Base-by-base conservation (phyloP, 169 alveolate species). In the Hepatocystis sp. region DNA sequence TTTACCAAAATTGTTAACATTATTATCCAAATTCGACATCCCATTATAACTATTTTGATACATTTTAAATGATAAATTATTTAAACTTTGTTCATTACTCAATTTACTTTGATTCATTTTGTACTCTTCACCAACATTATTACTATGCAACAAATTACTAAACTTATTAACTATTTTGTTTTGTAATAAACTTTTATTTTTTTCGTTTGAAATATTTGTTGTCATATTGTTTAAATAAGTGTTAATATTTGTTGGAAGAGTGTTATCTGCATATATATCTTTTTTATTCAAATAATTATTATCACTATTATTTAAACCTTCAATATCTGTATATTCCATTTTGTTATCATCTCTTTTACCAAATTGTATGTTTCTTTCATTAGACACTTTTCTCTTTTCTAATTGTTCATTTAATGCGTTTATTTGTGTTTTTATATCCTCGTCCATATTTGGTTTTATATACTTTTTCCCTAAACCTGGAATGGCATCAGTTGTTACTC, bases 281-380 rank as follows among this genome's bases (percentile, higher is more conserved):
- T 58, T 58, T 39, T 49, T 63, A 13, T 49, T 55, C 28, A 49
- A 4, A 28, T 76, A 34, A 39, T 58, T 44, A 46, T 44, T 76
- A 44, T 76, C 88, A 63, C 36, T 58, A 28, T 23, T 44, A 34
- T 76, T 40, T 36, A 60, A 34, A 19, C 44, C 58, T 36, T 76
- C 78, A n/a, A 76, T 60, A 36, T 63, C 78, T 25, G 52, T 19
- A 63, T 58, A 76, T 49, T 60, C 88, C 76, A 76, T 56, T 58
- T 76, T 76, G 36, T 58, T 25, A 49, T 76, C 88, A 58, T 76
- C 67, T 13, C 56, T 17, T 36, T 76, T 76, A 56, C 34, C 58
- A 44, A 30, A 25, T 10, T 42, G 34, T 15, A 47, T 34, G 13
- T 30, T 76, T 30, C 30, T 32, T 17, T 39, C 28, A 10, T 36